phyloP scores from a whole-genome alignment of 176 grass and related monocot species.

The bread wheat (Triticum aestivum) region IWGSC_CS_RefSeq_v2.1 NC_057801.1:582152980-582153479 shows the following conservation, averaged over 20 bases:
- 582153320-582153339: neutral
- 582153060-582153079: conserved; percentile 29
- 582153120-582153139: conserved; percentile 2
- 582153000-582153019: conserved; percentile 3
- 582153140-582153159: conserved; percentile 1
- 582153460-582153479: too few species aligned
- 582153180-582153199: conserved; percentile 32
- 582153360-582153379: neutral
- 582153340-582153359: neutral
- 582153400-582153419: too few species aligned
- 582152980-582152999: neutral
- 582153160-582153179: conserved; percentile 44
- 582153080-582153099: neutral
- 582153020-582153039: conserved; percentile 19
- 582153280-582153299: neutral
- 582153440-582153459: neutral
- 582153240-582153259: neutral
- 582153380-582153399: too few species aligned
- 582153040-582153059: conserved; percentile 20
- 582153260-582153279: neutral
- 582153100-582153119: conserved; percentile 13
- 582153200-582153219: conserved; percentile 24
- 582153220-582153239: neutral
- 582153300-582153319: neutral
- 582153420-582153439: neutral